Evolutionary conservation across 2,329 filamentous ascomycete species (phyloP), one percentile per base, ranked within the genome.

Genomic region (Daldinia eschscholtzii): DNA sequence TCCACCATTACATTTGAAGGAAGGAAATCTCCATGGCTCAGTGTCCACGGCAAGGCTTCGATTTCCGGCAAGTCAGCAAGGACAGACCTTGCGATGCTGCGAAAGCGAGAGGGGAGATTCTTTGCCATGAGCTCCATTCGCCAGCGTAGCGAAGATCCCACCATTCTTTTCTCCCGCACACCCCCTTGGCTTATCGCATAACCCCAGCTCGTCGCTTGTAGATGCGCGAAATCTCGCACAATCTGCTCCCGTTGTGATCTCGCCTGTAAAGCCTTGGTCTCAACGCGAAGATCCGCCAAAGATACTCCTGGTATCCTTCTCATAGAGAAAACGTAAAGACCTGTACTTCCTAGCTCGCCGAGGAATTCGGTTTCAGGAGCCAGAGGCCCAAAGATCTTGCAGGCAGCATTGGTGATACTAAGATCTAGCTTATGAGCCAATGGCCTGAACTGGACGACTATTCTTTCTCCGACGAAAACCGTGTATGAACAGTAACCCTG

Each of bases 11-110:
- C 82, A 66, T 91, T 91, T 1, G 81, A 81, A 0, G 87, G 81
- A 0, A 88, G 78, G 4, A 91, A 77, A 72, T 91, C 89, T 0
- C 89, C 89, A 61, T 91, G 89, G 5, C 84, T 89, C 10, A 91
- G 76, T 3, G 85, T 83, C 79, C 88, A 85, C 0, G 87, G 87
- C 3, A 88, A 77, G 6, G 63, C 64, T 64, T 83, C 79, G 26
- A 87, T 80, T 2, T 72, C 66, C 2, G 71, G 72, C 13, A 84
- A 61, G 15, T 76, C 71, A 6, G 61, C 62, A 6, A 80, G 72
- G 0, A 80, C 57, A 2, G 71, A 72, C 4, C 46, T 57, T 44
- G 76, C 77, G 42, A 75, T 68, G 9, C 69, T 48, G 13, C 75
- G 71, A 64, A 83, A 80, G 0, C 81, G 77, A 10, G 35, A 20